These are phyloP conservation scores for Psilocybe tampanensis DNA, from an alignment of 768 basidiomycete species.

Conservation along the genomic window DNA sequence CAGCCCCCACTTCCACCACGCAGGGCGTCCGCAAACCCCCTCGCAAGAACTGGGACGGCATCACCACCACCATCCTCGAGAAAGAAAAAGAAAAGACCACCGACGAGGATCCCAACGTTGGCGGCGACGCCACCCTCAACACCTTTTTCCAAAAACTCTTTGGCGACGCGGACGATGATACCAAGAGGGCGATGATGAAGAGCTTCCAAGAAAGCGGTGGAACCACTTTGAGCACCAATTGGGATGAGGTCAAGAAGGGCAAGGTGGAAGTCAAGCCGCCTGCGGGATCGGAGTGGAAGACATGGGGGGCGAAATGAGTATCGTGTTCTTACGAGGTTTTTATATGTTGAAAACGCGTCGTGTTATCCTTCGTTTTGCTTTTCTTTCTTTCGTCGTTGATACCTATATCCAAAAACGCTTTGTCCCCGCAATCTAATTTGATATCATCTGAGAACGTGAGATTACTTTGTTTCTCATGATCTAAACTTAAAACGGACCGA, in stretches of 20 bases:
- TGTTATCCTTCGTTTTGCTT: no score
- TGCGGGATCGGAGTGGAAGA: slow-evolving; percentile 80
- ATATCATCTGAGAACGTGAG: background rate
- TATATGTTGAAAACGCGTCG: no score
- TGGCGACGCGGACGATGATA: slow-evolving; percentile 88
- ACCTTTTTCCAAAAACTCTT: slow-evolving; percentile 92
- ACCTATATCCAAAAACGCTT: no score
- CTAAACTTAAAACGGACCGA: no score
- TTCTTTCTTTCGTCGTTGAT: no score
- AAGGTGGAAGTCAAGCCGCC: slow-evolving; percentile 83
- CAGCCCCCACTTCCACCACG: slow-evolving; percentile 26
- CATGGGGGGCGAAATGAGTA: slow-evolving; percentile 51
- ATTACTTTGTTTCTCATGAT: no score
- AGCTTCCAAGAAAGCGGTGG: slow-evolving; percentile 95
- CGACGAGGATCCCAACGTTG: slow-evolving; percentile 86
- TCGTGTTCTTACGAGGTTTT: background rate
- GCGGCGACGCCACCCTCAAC: slow-evolving; percentile 87
- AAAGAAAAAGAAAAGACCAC: slow-evolving; percentile 69
- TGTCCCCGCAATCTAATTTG: background rate
- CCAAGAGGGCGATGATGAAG: slow-evolving; percentile 96
- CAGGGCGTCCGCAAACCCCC: slow-evolving; percentile 42
- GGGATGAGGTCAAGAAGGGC: slow-evolving; percentile 81
- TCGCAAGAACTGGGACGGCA: slow-evolving; percentile 95
- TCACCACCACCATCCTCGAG: slow-evolving; percentile 67
- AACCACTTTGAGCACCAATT: slow-evolving; percentile 94